phyloP scores from a whole-genome alignment of 345 rosid genomes.

The Citrus hindsii region DNA sequence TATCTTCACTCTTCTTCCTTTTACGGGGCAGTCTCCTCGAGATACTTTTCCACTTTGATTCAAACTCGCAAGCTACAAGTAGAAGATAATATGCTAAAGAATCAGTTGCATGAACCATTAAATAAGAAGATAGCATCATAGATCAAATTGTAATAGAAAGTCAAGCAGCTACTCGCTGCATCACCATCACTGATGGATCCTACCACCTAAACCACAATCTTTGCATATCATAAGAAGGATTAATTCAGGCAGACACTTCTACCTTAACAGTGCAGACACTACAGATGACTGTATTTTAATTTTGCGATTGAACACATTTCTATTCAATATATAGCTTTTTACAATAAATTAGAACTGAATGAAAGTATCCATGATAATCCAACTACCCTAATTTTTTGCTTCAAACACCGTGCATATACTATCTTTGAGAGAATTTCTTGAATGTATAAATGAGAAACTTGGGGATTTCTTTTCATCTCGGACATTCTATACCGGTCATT shows the following conservation, averaged over 20 bases:
- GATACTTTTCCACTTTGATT: slow-evolving; percentile 49
- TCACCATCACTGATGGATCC: not conserved
- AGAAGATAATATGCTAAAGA: not conserved
- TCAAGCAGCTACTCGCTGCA: not conserved
- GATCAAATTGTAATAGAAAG: not conserved
- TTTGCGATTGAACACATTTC: too few relatives aligned
- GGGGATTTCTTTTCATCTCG: too few relatives aligned
- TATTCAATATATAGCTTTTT: too few relatives aligned
- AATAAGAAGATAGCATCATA: not conserved
- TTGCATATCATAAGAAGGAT: not conserved
- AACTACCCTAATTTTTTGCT: too few relatives aligned
- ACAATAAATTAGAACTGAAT: too few relatives aligned
- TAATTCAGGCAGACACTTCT: not conserved
- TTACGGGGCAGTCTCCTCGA: slow-evolving; percentile 47
- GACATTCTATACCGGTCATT: too few relatives aligned
- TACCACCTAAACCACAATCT: not conserved
- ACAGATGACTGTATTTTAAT: too few relatives aligned
- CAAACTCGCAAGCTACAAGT: slow-evolving; percentile 41
- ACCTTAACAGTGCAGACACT: not conserved
- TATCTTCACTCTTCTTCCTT: slow-evolving; percentile 21
- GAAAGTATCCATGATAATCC: too few relatives aligned
- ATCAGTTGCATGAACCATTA: not conserved
- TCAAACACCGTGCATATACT: too few relatives aligned
- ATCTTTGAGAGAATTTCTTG: too few relatives aligned
- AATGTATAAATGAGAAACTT: too few relatives aligned